Evolutionary conservation across 768 basidiomycete genomes (phyloP).

Genomic region (Botryobasidium botryosum): DNA sequence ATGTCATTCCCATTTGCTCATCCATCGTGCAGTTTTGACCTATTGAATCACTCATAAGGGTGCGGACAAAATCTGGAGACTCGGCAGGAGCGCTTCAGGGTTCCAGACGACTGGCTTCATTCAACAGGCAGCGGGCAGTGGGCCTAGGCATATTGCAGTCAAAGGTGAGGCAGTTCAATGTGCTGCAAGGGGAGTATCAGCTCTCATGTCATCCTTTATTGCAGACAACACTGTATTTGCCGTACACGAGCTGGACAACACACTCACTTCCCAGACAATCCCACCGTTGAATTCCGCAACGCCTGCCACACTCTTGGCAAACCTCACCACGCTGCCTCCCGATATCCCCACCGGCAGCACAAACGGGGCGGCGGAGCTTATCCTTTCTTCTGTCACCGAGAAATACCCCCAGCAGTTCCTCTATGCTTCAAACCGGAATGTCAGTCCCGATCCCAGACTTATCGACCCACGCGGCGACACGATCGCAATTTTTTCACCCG

Average conservation of each 20-base stretch:
- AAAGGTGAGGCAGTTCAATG: too few relatives aligned
- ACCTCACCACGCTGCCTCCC: constrained; percentile 9
- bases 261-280: constrained; percentile 11
- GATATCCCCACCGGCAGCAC: constrained; percentile 1
- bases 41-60: too few relatives aligned
- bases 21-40: constrained; percentile 3
- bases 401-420: constrained; percentile 8
- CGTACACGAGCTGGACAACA: constrained; percentile 13
- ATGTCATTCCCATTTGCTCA: too few relatives aligned
- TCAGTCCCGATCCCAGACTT: neutral
- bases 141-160: constrained; percentile 11
- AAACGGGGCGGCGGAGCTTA: constrained; percentile 5
- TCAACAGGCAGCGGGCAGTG: constrained; percentile 10
- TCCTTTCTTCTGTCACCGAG: constrained; percentile 4
- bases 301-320: constrained; percentile 4
- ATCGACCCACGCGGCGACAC: constrained; percentile 8
- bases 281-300: constrained; percentile 5
- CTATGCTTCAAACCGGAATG: constrained; percentile 12
- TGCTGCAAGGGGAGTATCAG: too few relatives aligned
- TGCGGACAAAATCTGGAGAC: constrained; percentile 12
- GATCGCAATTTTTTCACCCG: constrained; percentile 10
- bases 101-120: constrained; percentile 8
- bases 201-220: too few relatives aligned
- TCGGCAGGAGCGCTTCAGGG: constrained; percentile 1
- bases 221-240: constrained; percentile 10